Conservation (phyloP, 208 protist genomes). For the Jaenimonas drosophilae region DNA sequence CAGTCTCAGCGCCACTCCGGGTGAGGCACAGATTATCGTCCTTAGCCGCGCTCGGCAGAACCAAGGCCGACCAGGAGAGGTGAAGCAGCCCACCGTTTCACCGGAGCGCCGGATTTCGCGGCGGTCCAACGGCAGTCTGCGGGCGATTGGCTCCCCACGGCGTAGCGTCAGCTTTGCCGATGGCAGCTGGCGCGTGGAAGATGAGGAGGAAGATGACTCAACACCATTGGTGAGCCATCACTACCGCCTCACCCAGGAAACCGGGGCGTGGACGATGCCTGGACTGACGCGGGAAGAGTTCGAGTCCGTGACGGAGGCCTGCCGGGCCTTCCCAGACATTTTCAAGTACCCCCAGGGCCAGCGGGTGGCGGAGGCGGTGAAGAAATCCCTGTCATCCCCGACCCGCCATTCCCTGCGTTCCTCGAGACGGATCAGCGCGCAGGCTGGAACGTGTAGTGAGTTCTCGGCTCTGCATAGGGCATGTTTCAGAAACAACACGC, state of each 20-base stretch:
- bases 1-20: constrained; percentile 36
- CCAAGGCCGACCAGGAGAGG: background rate
- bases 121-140: background rate
- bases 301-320: constrained; percentile 55
- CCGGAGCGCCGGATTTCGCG: background rate
- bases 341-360: constrained; percentile 25
- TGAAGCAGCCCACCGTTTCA: background rate
- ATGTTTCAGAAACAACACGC: constrained; percentile 82
- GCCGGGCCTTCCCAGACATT: constrained; percentile 49
- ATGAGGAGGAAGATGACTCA: background rate
- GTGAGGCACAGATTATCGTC: constrained; percentile 51
- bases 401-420: background rate
- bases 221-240: constrained; percentile 13
- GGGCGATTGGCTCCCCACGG: background rate
- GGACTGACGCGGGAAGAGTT: constrained; percentile 62
- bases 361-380: background rate
- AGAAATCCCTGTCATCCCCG: too few species aligned
- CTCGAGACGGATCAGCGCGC: too few species aligned
- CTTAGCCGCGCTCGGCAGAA: constrained; percentile 3
- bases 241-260: constrained; percentile 58
- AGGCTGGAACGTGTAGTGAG: constrained; percentile 1
- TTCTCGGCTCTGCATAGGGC: constrained; percentile 64
- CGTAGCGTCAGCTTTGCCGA: background rate
- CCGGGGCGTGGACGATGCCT: constrained; percentile 62
- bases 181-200: background rate